A percentile compares a stretch with the other conserved stretches of the same genome.
Evolutionary conservation across 495 filamentous ascomycete species (phyloP).

Genomic region (Xylaria flabelliformis): DNA sequence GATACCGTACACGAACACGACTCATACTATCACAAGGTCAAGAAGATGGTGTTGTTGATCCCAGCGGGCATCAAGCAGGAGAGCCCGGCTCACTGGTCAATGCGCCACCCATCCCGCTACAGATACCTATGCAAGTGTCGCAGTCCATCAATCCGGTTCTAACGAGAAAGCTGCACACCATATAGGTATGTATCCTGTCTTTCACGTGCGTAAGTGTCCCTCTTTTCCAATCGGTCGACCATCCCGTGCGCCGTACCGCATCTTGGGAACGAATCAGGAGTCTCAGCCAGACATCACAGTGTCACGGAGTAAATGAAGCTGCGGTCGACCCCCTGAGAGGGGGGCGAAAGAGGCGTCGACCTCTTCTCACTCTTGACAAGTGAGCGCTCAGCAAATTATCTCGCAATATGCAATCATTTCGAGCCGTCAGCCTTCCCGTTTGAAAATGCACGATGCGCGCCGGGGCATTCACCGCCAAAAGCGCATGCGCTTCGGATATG

Average conservation of each 20-base stretch:
- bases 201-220: not conserved
- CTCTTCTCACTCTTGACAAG: not conserved
- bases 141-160: constrained; percentile 5
- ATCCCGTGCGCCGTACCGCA: not conserved
- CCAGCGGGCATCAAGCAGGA: constrained; percentile 2
- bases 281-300: not conserved
- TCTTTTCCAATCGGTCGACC: not conserved
- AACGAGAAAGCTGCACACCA: not conserved
- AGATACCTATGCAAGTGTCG: not conserved
- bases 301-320: constrained; percentile 9
- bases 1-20: not conserved
- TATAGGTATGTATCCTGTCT: not conserved
- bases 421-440: constrained; percentile 16
- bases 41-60: not conserved
- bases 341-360: constrained; percentile 11
- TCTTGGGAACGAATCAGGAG: constrained; percentile 1
- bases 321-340: constrained; percentile 4
- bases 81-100: not conserved
- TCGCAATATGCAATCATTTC: not conserved
- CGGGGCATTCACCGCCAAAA: constrained; percentile 17
- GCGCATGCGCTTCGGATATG: constrained; percentile 4
- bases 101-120: not conserved
- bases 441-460: not conserved
- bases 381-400: not conserved
- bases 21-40: not conserved